Base-by-base conservation (phyloP, 305 asterid species). In the Solanum hybrid region DNA sequence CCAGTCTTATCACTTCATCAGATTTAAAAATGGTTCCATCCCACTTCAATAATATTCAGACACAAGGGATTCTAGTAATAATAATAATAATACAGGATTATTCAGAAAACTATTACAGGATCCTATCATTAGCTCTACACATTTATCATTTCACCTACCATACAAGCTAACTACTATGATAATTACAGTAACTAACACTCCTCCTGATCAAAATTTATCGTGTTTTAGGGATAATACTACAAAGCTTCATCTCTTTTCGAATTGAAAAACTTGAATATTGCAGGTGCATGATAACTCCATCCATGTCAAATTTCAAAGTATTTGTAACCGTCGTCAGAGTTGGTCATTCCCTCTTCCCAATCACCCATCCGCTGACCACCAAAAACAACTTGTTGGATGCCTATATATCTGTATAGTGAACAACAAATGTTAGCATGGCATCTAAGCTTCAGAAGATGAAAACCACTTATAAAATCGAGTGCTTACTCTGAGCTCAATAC, bases 321-420 rank as follows among this genome's bases (percentile, higher is more conserved):
- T 90, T 94, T 97, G 93, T 96, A 97, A 24, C 99, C 99, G 79
- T 91, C 91, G 6, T 94, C 98, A 68, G 97, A 90, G 79, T 93
- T 93, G 4, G 95, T 96, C 99, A 97, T 97, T 87, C 98, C 99
- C 81, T 97, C 98, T 93, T 97, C 99, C 98, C 99, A 97, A 92
- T 97, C 98, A 73, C 98, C 98, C 94, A 97, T 91, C 45, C 92
- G 89, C 10, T 94, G 95, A 34, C 98, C 99, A 29, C 98, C 98
- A 79, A 97, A 97, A 79, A 96, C 98, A 22, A 97, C 99, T 93
- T 97, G 98, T 68, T 97, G 96, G 83, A 97, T 97, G 90, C 99
- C 98, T 93, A 97, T 88, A 90, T 97, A 97, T 89, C 98, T 97
- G 94, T 86, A 87, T 20, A 73, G 79, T 41, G 87, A 76, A 89